phyloP scores from a whole-genome alignment of 2,329 filamentous ascomycete species.

The Furcasterigmium sp. region DNA sequence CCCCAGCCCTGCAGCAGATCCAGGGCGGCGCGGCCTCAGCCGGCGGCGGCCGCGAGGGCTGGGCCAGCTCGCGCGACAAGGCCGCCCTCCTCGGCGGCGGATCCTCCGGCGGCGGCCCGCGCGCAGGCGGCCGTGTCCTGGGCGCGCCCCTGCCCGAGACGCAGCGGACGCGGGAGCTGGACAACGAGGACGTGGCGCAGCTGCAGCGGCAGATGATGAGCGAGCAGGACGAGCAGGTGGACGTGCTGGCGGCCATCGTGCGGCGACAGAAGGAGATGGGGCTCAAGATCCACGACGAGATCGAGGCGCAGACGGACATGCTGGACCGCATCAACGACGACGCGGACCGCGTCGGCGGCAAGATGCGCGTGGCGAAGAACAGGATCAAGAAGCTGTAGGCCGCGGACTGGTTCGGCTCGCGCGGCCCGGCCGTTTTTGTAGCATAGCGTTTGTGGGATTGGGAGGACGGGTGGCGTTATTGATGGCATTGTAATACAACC shows the following conservation, averaged over 20 bases:
- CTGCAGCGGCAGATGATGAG: constrained; percentile 69
- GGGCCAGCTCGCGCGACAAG: constrained; percentile 42
- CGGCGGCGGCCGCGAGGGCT: constrained; percentile 45
- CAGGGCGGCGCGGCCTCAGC: constrained; percentile 24
- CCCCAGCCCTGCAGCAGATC: constrained; percentile 7
- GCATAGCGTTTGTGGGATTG: too few relatives aligned
- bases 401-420: constrained; percentile 8
- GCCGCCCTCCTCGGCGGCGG: constrained; percentile 39
- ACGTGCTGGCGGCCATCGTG: constrained; percentile 63
- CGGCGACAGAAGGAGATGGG: constrained; percentile 73
- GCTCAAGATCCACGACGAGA: constrained; percentile 67
- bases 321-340: constrained; percentile 63
- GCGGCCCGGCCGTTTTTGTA: too few relatives aligned
- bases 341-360: constrained; percentile 58
- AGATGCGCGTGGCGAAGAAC: constrained; percentile 70
- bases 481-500: too few relatives aligned
- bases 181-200: constrained; percentile 69
- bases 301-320: constrained; percentile 66
- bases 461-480: too few relatives aligned
- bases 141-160: constrained; percentile 71
- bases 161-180: constrained; percentile 68
- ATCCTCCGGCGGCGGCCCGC: constrained; percentile 20
- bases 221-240: constrained; percentile 70
- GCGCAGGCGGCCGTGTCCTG: constrained; percentile 57
- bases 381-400: constrained; percentile 59